Evolutionary conservation across 805 yeast species (phyloP).

Genomic region (Zygoascus tannicola): DNA sequence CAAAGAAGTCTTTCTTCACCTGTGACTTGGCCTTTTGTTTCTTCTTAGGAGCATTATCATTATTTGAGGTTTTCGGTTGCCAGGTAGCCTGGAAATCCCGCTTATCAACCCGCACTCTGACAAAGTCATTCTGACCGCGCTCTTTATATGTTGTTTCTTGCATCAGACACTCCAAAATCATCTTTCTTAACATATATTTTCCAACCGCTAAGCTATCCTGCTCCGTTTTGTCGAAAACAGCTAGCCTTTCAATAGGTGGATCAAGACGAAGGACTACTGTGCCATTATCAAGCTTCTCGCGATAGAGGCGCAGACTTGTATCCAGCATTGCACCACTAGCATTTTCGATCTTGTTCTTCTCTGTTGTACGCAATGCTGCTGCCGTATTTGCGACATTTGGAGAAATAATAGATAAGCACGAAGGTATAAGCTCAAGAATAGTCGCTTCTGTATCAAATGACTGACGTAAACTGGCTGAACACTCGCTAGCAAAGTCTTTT

Average conservation of each 20-base stretch:
- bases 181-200: constrained; percentile 12
- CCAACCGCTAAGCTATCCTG: constrained; percentile 13
- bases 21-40: neutral
- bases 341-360: constrained; percentile 12
- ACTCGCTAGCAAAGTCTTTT: constrained; percentile 19
- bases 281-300: constrained; percentile 25
- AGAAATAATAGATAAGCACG: constrained; percentile 19
- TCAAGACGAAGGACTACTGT: constrained; percentile 23
- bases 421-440: constrained; percentile 28
- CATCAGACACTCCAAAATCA: constrained; percentile 6
- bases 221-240: constrained; percentile 11
- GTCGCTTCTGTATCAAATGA: constrained; percentile 9
- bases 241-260: constrained; percentile 28
- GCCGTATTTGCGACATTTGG: constrained; percentile 17
- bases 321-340: constrained; percentile 20
- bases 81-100: neutral
- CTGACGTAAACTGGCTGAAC: constrained; percentile 11
- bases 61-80: constrained; percentile 1
- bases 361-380: constrained; percentile 9
- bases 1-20: constrained; percentile 15
- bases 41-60: constrained; percentile 2
- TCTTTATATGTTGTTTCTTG: neutral
- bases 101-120: neutral
- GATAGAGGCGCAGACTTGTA: constrained; percentile 16
- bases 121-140: constrained; percentile 5